Conservation (phyloP, 2,329 filamentous ascomycete genomes). For the Aspergillus unguis region DNA sequence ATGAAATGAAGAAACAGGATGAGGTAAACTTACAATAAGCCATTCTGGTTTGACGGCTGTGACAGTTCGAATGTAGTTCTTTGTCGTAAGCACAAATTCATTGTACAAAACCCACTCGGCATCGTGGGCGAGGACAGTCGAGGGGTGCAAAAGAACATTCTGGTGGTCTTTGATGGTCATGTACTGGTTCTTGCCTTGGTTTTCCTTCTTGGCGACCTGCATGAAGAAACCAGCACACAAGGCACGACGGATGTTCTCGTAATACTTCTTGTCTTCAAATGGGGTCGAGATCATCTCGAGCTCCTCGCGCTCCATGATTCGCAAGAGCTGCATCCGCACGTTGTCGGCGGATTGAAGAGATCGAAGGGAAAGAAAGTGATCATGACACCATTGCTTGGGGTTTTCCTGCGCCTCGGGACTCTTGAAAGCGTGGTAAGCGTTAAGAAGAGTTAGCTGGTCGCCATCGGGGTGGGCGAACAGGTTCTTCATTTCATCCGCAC, state of each 20-base stretch:
- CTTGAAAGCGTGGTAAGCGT: conserved; percentile 98
- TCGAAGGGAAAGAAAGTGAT: conserved; percentile 89
- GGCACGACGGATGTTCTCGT: conserved; percentile 91
- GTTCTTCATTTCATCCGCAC: conserved; percentile 95
- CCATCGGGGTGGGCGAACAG: conserved; percentile 90
- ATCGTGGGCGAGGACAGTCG: conserved; percentile 81
- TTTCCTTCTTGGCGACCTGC: conserved; percentile 95
- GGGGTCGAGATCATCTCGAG: conserved; percentile 83
- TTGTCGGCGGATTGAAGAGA: conserved; percentile 91
- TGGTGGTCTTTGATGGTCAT: conserved; percentile 96
- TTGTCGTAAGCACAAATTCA: conserved; percentile 94
- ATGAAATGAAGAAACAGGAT: conserved; percentile 7
- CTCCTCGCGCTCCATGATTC: conserved; percentile 92
- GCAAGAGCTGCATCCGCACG: conserved; percentile 83
- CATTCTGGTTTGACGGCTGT: conserved; percentile 91
- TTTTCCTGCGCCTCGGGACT: conserved; percentile 65
- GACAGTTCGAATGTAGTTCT: conserved; percentile 96
- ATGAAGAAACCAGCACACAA: conserved; percentile 97
- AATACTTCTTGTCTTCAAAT: conserved; percentile 96
- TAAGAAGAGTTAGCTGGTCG: conserved; percentile 92
- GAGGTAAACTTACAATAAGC: conserved; percentile 68
- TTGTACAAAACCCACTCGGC: conserved; percentile 98
- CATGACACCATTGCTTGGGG: conserved; percentile 88
- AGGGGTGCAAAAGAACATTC: conserved; percentile 87
- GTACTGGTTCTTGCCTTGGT: conserved; percentile 77